These are phyloP conservation scores for Diophrys appendiculata DNA, from an alignment of 73 alveolate species.

Conservation along the genomic window DNA sequence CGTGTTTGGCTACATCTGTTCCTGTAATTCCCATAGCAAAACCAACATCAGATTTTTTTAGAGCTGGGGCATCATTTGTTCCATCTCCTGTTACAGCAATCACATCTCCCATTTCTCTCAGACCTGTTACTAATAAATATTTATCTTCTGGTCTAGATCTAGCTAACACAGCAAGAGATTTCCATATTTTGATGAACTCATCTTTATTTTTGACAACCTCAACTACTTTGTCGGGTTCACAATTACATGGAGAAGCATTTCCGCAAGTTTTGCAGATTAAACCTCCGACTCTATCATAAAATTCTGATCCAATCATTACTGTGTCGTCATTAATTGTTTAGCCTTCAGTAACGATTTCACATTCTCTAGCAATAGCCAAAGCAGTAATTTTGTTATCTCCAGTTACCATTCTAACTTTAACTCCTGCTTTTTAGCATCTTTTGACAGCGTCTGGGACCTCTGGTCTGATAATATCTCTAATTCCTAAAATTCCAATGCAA, in stretches of 20 bases:
- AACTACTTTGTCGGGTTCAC: conserved; percentile 61
- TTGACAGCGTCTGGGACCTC: conserved; percentile 85
- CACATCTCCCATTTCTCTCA: conserved; percentile 87
- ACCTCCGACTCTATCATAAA: conserved; percentile 82
- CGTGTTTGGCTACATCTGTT: conserved; percentile 96
- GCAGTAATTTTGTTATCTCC: conserved; percentile 95
- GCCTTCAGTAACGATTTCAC: conserved; percentile 72
- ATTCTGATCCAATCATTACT: conserved; percentile 75
- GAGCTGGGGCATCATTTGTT: conserved; percentile 98
- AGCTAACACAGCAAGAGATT: conserved; percentile 87
- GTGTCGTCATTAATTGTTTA: conserved; percentile 41
- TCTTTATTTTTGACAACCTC: conserved; percentile 78
- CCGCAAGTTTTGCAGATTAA: conserved; percentile 74
- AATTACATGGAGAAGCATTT: conserved; percentile 43
- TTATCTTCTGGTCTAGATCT: conserved; percentile 98
- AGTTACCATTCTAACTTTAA: conserved; percentile 92
- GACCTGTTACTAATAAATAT: conserved; percentile 91
- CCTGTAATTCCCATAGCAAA: conserved; percentile 98
- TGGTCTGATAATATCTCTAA: conserved; percentile 86
- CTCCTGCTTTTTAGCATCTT: conserved; percentile 79
- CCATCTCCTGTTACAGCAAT: conserved; percentile 99
- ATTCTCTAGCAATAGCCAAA: conserved; percentile 88
- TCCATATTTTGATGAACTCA: conserved; percentile 53
- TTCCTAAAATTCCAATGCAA: conserved; percentile 82
- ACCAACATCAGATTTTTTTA: conserved; percentile 95